Evolutionary conservation across 441 rosid genomes (phyloP), one percentile per base, ranked within the genome.

Genomic region (Mallotus repandus): DNA sequence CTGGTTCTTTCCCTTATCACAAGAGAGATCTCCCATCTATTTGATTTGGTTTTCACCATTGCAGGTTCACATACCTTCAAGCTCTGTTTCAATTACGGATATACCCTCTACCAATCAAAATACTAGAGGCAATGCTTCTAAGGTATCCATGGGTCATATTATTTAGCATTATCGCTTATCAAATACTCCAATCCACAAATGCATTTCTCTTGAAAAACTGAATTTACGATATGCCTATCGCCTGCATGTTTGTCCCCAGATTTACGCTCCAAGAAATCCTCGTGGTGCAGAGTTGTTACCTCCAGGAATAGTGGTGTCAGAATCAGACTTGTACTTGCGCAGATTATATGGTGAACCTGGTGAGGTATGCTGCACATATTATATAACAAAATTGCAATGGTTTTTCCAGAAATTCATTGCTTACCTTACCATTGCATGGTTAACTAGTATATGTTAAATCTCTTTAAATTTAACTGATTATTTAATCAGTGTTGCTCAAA

Each of bases 331-430:
- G 32, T 89, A 88, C 83, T 77, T 88, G 82, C 96, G 91, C 60
- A 89, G 97, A 83, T 85, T 95, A 74, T 92, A 95, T 97, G 99
- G 98, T 73, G 95, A 95, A 48, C 99, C 99, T 53, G 82, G 77
- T 84, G 96, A 92, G 89, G 99, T 95, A 89, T 70, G 81, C 10
- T 53, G 6, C 29, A 29, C 53, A 16, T 58, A 46, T 45, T 38
- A 52, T 56, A 14, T 21, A 21, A 49, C 4, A 59, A 32, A 50
- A 46, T 57, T 32, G 4, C 63, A 71, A 50, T 35, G 46, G 9
- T 12, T 68, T 46, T 67, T 18, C n/a, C 58, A 45, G 74, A 43
- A 62, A 35, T 46, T 65, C 32, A 43, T 50, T 59, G 9, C 48
- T 63, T 52, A 53, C 19, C 45, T 63, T 52, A 53, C 19, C 45